Conservation (phyloP, 768 basidiomycete genomes). For the Cystoderma amianthinum region DNA sequence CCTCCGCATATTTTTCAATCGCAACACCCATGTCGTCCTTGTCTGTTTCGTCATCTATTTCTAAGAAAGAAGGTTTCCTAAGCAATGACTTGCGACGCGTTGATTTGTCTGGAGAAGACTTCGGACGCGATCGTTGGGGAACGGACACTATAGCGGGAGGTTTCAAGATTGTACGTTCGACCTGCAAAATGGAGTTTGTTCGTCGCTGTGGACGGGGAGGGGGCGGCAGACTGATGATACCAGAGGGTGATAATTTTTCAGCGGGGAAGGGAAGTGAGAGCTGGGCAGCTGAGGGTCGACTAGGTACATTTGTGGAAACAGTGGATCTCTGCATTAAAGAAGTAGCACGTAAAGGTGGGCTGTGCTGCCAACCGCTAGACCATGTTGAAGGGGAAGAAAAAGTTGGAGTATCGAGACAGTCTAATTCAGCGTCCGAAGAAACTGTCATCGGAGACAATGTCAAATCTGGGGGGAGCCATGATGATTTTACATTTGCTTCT, state of each 20-base stretch:
- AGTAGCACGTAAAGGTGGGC: constrained; percentile 5
- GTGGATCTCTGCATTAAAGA: constrained; percentile 2
- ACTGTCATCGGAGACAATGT: too few species aligned
- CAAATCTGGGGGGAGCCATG: too few species aligned
- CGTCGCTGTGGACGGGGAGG: constrained; percentile 41
- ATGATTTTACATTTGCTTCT: too few species aligned
- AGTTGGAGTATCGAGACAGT: too few species aligned
- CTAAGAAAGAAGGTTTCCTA: constrained; percentile 67
- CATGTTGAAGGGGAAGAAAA: not conserved
- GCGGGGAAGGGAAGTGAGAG: constrained; percentile 11
- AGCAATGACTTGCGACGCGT: constrained; percentile 46
- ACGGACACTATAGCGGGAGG: too few species aligned
- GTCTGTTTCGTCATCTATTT: constrained; percentile 50
- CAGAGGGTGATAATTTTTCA: constrained; percentile 11
- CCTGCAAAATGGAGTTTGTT: constrained; percentile 14
- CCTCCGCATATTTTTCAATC: constrained; percentile 14
- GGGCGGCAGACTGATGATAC: constrained; percentile 40
- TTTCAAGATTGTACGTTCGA: too few species aligned
- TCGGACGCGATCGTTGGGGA: constrained; percentile 13
- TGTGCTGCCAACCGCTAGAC: constrained; percentile 1
- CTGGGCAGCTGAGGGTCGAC: constrained; percentile 29
- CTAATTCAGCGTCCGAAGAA: too few species aligned
- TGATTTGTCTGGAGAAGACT: constrained; percentile 27
- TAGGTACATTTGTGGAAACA: not conserved
- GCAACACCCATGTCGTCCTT: constrained; percentile 19